Base-by-base conservation (phyloP, 495 filamentous ascomycete genomes). In the Penicillium subrubescens region DNA sequence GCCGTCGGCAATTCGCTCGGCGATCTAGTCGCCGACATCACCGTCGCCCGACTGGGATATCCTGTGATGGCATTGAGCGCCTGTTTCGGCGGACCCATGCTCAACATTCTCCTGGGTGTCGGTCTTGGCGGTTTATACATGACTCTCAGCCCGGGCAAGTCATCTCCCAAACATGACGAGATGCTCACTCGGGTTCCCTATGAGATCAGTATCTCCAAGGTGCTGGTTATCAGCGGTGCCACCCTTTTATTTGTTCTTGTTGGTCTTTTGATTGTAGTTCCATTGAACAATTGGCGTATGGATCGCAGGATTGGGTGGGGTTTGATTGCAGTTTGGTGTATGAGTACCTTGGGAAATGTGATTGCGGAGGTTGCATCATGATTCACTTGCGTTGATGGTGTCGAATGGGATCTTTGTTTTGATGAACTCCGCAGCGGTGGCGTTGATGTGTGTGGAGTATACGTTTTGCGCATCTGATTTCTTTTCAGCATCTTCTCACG, bases 71-170 rank as follows among this genome's bases (percentile, higher is more conserved):
- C 96, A 8, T 82, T 99, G 67, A 79, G 77, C 61, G 96, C 96
- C 31, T 99, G 96, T 71, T 98, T 98, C 69, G 96, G 96, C 17
- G 96, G 96, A 0, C 96, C 96, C 0, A 92, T 99, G 92, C 84
- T 99, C 27, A 99, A 99, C 70, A 99, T 99, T 59, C 79, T 99
- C 0, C 86, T 99, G 14, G 96, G 96, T 0, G 93, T 99, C 52
- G 96, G 96, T 3, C 76, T 97, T 10, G 89, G 89, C 23, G 96
- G 96, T 1, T 80, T 92, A 35, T 97, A 92, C 68, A 95, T 97
- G 84, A 91, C 88, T 5, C 75, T 94, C 31, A 78, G 81, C 6
- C 34, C 65, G 6, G 59, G 66, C 3, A 67, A 64, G 25, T 66
- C 37, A 65, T 66, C 43, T 11, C 64, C 17, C 43, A 71, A 53